These are phyloP conservation scores for Suillus decipiens DNA, from an alignment of 768 basidiomycete genomes.

Conservation along the genomic window DNA sequence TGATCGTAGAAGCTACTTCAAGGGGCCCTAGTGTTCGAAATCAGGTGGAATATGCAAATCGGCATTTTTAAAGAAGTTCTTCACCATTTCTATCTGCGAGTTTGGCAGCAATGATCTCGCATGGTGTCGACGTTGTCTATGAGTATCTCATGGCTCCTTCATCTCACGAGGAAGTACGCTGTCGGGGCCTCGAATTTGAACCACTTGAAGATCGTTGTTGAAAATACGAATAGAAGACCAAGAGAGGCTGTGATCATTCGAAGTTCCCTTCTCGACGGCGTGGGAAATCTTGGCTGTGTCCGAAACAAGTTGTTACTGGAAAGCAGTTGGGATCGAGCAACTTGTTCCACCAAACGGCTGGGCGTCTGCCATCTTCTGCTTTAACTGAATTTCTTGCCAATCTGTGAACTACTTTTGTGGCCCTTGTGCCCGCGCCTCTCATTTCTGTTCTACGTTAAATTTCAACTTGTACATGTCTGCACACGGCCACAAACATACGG, in stretches of 20 bases:
- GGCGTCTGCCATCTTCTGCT: constrained; percentile 1
- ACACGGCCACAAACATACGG: constrained; percentile 61
- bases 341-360: not conserved
- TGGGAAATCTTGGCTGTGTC: constrained; percentile 6
- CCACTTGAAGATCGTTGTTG: constrained; percentile 31
- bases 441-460: constrained; percentile 32
- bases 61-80: not conserved
- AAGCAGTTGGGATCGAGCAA: constrained; percentile 1
- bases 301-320: not conserved
- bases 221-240: constrained; percentile 27
- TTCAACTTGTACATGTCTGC: constrained; percentile 44
- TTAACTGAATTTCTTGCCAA: constrained; percentile 18
- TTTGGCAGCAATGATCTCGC: not conserved
- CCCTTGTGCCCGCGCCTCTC: constrained; percentile 37
- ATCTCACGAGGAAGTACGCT: constrained; percentile 25
- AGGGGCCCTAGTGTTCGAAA: constrained; percentile 19
- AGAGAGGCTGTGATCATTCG: not conserved
- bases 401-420: constrained; percentile 27
- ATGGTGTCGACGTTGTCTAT: constrained; percentile 24
- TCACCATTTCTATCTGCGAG: not conserved
- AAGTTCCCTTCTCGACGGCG: not conserved
- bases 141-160: constrained; percentile 28
- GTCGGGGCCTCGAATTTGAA: constrained; percentile 18
- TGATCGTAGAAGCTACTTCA: constrained; percentile 19
- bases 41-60: constrained; percentile 9